Conservation (phyloP, 2,329 filamentous ascomycete genomes). For the Apiospora malaysiana region DNA sequence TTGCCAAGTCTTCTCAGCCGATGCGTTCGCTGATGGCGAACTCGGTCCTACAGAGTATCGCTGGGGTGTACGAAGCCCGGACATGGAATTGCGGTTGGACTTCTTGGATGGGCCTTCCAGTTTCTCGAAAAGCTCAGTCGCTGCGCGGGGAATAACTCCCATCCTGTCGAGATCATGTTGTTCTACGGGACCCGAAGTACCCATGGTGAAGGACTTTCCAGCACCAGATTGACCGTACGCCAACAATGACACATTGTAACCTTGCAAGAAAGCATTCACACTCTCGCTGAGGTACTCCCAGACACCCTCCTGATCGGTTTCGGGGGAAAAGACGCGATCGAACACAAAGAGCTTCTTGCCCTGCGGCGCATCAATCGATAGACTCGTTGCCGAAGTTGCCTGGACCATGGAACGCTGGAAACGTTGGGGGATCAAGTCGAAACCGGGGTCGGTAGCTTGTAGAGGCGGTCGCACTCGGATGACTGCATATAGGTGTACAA, state of each 20-base stretch:
- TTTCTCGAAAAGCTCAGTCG: conserved; percentile 84
- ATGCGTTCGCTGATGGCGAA: conserved; percentile 39
- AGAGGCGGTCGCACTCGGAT: conserved; percentile 92
- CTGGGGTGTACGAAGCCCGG: conserved; percentile 79
- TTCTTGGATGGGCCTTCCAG: conserved; percentile 63
- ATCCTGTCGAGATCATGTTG: conserved; percentile 73
- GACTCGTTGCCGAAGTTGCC: conserved; percentile 81
- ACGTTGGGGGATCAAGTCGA: conserved; percentile 91
- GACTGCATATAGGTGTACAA: conserved; percentile 55
- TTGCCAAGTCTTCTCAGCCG: conserved; percentile 80
- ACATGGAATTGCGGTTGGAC: conserved; percentile 69
- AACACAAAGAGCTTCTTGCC: conserved; percentile 96
- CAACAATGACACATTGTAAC: conserved; percentile 97
- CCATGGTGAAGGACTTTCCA: conserved; percentile 99
- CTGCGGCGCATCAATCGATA: conserved; percentile 89
- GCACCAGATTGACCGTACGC: conserved; percentile 98
- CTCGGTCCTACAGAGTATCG: conserved; percentile 70
- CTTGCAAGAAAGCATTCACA: conserved; percentile 87
- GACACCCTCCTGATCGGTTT: conserved; percentile 83
- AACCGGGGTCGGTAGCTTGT: conserved; percentile 84
- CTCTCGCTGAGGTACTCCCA: conserved; percentile 96
- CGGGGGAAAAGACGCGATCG: conserved; percentile 88
- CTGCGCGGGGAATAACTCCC: conserved; percentile 96
- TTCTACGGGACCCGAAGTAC: conserved; percentile 85
- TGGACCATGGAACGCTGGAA: conserved; percentile 95